Percentiles rank a stretch among this genome's conserved stretches.
These are phyloP conservation scores for Backusella circina DNA, from an alignment of 192 early-diverging fungal species.

Conservation along the genomic window DNA sequence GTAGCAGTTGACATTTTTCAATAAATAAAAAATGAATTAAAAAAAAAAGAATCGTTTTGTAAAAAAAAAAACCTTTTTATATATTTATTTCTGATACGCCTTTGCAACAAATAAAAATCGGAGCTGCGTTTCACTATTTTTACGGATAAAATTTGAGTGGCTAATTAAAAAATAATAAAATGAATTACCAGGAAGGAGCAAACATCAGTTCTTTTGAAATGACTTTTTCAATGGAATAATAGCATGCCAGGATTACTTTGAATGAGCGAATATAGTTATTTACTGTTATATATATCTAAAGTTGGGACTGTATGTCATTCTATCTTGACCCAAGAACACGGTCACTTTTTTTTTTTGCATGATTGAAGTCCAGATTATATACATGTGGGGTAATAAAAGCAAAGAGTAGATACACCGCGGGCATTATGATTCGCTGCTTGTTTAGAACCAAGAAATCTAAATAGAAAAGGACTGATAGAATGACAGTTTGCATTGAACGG, in stretches of 20 bases:
- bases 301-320: neutral
- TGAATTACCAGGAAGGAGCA: neutral
- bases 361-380: neutral
- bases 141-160: neutral
- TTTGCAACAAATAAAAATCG: neutral
- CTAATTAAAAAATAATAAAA: neutral
- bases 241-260: neutral
- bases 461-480: neutral
- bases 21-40: neutral
- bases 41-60: neutral
- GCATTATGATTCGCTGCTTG: neutral
- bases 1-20: conserved; percentile 16
- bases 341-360: neutral
- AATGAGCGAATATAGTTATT: neutral
- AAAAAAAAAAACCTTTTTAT: neutral
- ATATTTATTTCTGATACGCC: neutral
- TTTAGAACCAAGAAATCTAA: neutral
- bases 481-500: neutral
- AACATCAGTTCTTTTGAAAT: neutral
- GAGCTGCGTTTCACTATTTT: neutral
- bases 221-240: neutral
- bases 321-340: neutral
- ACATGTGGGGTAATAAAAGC: neutral
- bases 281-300: neutral
- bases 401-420: neutral